Conservation (phyloP, 2,329 filamentous ascomycete genomes). For the Verticillium nubilum region DNA sequence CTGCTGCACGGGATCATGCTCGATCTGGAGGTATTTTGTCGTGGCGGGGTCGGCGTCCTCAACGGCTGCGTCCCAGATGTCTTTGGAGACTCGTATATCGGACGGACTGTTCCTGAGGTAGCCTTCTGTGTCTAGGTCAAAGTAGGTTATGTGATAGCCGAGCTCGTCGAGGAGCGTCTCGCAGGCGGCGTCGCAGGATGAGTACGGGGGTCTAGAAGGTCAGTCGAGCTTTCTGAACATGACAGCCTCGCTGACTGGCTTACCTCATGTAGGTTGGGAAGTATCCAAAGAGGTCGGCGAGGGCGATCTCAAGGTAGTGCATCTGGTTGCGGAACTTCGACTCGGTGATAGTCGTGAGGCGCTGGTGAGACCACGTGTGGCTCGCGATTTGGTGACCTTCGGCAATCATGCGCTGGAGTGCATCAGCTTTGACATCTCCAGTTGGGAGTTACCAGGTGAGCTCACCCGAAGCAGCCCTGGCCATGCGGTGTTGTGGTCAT, state of each 20-base stretch:
- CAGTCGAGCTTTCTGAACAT: not conserved
- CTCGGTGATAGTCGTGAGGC: slow-evolving; percentile 9
- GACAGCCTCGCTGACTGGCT: not conserved
- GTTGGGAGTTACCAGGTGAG: not conserved
- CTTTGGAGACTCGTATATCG: slow-evolving; percentile 27
- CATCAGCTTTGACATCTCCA: not conserved
- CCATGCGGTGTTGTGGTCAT: slow-evolving; percentile 35
- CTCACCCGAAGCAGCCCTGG: slow-evolving; percentile 29
- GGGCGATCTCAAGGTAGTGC: slow-evolving; percentile 47
- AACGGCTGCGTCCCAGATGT: slow-evolving; percentile 29
- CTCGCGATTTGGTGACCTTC: slow-evolving; percentile 57
- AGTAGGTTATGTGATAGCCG: slow-evolving; percentile 30
- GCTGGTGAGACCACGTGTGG: slow-evolving; percentile 47
- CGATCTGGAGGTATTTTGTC: slow-evolving; percentile 16
- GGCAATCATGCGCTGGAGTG: slow-evolving; percentile 35
- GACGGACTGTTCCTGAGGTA: slow-evolving; percentile 23
- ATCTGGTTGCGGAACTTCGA: slow-evolving; percentile 37
- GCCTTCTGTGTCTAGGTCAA: slow-evolving; percentile 29
- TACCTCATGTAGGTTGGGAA: slow-evolving; percentile 47
- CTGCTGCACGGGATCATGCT: slow-evolving; percentile 37
- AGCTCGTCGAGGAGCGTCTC: slow-evolving; percentile 15
- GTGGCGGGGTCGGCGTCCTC: slow-evolving; percentile 20
- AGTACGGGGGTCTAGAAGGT: slow-evolving; percentile 31
- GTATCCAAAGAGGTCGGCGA: slow-evolving; percentile 48
- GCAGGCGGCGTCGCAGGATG: slow-evolving; percentile 29